Evolutionary conservation across 164 flowering plant species (phyloP), one percentile per base, ranked within the genome.

Genomic region (Vitis amurensis): DNA sequence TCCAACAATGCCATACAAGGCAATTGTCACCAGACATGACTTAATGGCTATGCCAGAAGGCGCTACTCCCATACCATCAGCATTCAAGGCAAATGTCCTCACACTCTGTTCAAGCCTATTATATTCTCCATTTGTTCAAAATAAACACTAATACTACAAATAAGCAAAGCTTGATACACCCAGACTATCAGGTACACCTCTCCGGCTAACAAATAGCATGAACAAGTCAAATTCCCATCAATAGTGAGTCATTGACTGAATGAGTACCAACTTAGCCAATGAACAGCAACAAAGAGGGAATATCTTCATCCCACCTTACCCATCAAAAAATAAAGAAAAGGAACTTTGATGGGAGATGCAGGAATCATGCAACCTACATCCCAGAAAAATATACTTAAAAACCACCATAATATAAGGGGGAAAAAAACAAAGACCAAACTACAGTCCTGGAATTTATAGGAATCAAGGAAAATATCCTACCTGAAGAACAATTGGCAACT

Each of bases 401-500:
- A 56, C 57, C 44, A 52, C 1, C 16, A 60, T 19, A 31, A 61
- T 61, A 16, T 11, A 56, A 68, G 52, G 15, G 3, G 31, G 31
- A 0, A 11, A 47, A 64, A 19, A 62, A 13, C 9, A 50, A 7
- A 12, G 48, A 17, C 11, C 29, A 30, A 31, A 11, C 19, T 15
- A 66, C 6, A 31, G 69, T 11, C 8, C 50, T 59, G 12, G 13
- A 52, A 37, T 48, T 62, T 11, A 58, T 11, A 51, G 3, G 14
- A 56, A 76, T n/a, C 48, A 50, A 57, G 14, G 61, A 63, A 59
- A 64, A 8, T 59, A 17, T 19, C 79, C 59, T 51, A 92, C 99
- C 97, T 92, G 99, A 69, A 92, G 97, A 71, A 94, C 99, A 71
- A 94, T 91, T 19, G 99, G 99, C 78, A 94, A 77, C 81, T 94